Conservation (phyloP, 306 rosid genomes). For the Potentilla sterilis region DNA sequence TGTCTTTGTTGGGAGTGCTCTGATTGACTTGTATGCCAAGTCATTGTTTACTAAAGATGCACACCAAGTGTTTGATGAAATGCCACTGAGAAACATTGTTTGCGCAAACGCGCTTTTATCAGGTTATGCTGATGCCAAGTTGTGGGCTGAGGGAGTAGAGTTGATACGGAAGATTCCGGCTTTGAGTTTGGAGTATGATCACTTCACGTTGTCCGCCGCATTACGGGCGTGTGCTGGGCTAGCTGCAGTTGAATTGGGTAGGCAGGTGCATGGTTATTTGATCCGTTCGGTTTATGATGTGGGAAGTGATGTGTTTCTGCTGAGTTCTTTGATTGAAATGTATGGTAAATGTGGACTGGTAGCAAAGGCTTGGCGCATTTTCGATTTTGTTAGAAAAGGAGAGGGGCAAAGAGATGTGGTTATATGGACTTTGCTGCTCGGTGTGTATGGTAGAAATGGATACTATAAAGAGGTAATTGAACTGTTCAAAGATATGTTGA, state of each 20-base stretch:
- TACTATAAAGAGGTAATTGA: slow-evolving; percentile 47
- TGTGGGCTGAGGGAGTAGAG: slow-evolving; percentile 56
- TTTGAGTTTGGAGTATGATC: slow-evolving; percentile 56
- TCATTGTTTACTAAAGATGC: slow-evolving; percentile 45
- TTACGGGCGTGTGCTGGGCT: slow-evolving; percentile 65
- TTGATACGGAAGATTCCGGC: slow-evolving; percentile 52
- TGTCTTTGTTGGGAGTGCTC: slow-evolving; percentile 76
- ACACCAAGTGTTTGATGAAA: slow-evolving; percentile 64
- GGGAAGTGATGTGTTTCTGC: slow-evolving; percentile 56
- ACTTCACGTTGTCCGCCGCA: slow-evolving; percentile 61
- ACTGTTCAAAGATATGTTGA: slow-evolving; percentile 57
- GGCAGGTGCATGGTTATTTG: slow-evolving; percentile 57
- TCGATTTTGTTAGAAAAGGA: slow-evolving; percentile 35
- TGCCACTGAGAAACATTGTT: slow-evolving; percentile 56
- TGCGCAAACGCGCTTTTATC: slow-evolving; percentile 71
- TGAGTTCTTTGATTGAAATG: slow-evolving; percentile 71
- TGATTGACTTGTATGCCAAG: slow-evolving; percentile 53
- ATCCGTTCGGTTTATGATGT: slow-evolving; percentile 38
- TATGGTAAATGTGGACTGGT: slow-evolving; percentile 73
- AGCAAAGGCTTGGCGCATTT: slow-evolving; percentile 56
- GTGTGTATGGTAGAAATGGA: slow-evolving; percentile 69
- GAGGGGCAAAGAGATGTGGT: slow-evolving; percentile 55
- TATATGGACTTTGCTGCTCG: slow-evolving; percentile 76
- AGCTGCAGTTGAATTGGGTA: slow-evolving; percentile 57
- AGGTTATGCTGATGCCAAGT: slow-evolving; percentile 57